Conservation (phyloP, 805 yeast species). For the Candida adriatica region DNA sequence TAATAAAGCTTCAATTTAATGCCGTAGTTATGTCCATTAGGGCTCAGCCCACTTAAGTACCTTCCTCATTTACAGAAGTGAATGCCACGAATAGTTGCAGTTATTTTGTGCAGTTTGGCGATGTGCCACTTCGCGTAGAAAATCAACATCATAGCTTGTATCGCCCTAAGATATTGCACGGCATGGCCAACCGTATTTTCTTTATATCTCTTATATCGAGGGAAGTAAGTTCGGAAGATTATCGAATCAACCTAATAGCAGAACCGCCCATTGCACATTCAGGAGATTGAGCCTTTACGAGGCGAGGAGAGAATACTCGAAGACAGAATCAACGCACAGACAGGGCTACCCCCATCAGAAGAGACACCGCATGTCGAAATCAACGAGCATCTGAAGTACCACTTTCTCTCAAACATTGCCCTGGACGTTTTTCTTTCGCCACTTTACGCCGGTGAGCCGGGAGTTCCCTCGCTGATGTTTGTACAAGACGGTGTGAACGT, state of each 20-base stretch:
- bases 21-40: too few species aligned
- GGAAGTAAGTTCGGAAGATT: conserved; percentile 14
- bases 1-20: too few species aligned
- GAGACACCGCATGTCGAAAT: neutral
- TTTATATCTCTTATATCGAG: conserved; percentile 55
- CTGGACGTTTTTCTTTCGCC: conserved; percentile 59
- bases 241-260: conserved; percentile 5
- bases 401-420: conserved; percentile 71
- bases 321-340: conserved; percentile 9
- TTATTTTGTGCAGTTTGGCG: too few species aligned
- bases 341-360: neutral
- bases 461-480: conserved; percentile 39
- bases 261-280: conserved; percentile 56
- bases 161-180: too few species aligned
- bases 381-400: conserved; percentile 40
- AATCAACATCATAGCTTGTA: too few species aligned
- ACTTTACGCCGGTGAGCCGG: conserved; percentile 32
- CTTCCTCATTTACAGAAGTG: too few species aligned
- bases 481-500: conserved; percentile 62
- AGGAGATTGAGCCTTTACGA: conserved; percentile 36
- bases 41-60: too few species aligned
- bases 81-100: too few species aligned
- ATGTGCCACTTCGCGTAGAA: too few species aligned
- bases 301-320: conserved; percentile 11
- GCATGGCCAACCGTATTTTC: conserved; percentile 9